Evolutionary conservation across 805 yeast genomes (phyloP).

Genomic region (Candida lessepsii): DNA sequence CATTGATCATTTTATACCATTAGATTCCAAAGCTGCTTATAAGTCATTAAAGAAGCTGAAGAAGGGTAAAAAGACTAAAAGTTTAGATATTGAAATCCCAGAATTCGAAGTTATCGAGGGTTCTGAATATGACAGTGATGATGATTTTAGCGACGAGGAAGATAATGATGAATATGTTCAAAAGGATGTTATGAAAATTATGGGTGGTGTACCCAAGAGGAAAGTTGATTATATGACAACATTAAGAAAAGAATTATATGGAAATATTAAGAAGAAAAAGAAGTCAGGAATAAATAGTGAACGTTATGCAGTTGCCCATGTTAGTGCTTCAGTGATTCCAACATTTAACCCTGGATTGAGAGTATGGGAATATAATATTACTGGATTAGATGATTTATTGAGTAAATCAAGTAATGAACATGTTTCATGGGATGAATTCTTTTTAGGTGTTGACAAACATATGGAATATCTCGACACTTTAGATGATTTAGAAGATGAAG

Average conservation of each 20-base stretch:
- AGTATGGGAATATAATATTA: constrained; percentile 82
- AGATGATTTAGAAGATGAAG: constrained; percentile 21
- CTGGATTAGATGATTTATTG: constrained; percentile 42
- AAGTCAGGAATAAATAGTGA: constrained; percentile 48
- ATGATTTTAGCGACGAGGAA: constrained; percentile 27
- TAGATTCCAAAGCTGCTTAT: constrained; percentile 70
- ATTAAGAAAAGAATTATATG: constrained; percentile 54
- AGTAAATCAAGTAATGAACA: constrained; percentile 14
- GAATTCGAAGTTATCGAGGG: constrained; percentile 5
- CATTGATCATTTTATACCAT: constrained; percentile 78
- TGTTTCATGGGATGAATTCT: constrained; percentile 62
- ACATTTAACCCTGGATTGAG: constrained; percentile 82
- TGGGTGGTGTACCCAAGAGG: constrained; percentile 61
- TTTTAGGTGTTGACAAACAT: constrained; percentile 43
- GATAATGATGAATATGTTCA: constrained; percentile 15
- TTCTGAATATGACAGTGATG: constrained; percentile 21
- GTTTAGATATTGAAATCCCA: constrained; percentile 8
- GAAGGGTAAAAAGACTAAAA: constrained; percentile 15
- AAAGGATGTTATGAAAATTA: constrained; percentile 14
- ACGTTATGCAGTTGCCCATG: constrained; percentile 67
- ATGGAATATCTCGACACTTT: constrained; percentile 29
- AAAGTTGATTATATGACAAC: constrained; percentile 63
- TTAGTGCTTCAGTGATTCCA: constrained; percentile 75
- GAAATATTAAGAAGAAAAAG: constrained; percentile 44
- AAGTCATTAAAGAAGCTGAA: constrained; percentile 37